A percentile compares a stretch with the other conserved stretches of the same genome.
Evolutionary conservation across 352 stramenopile genomes (phyloP).

Genomic region (Pythium utonaiense): DNA sequence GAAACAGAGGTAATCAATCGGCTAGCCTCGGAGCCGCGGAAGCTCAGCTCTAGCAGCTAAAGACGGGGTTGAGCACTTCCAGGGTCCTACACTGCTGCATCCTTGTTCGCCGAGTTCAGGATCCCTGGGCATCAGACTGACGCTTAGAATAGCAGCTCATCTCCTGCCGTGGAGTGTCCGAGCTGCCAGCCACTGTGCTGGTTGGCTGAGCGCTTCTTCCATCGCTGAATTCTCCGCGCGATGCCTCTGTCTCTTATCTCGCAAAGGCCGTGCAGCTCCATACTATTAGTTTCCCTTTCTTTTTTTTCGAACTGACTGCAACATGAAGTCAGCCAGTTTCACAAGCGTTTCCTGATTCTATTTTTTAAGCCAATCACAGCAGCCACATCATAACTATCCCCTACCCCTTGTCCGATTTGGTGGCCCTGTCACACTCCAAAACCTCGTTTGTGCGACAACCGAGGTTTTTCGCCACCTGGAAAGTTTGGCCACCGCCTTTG

Average conservation of each 20-base stretch:
- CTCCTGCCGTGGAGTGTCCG: too few species aligned
- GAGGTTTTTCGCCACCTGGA: conserved; percentile 5
- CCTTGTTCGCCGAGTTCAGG: too few species aligned
- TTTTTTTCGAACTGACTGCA: conserved; percentile 7
- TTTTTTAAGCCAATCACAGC: conserved; percentile 5
- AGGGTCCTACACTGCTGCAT: too few species aligned
- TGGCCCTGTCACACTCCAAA: neutral
- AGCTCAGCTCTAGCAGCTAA: too few species aligned
- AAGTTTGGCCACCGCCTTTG: conserved; percentile 1
- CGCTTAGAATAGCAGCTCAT: too few species aligned
- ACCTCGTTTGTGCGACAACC: conserved; percentile 2
- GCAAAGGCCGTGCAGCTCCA: too few species aligned
- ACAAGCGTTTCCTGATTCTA: conserved; percentile 1
- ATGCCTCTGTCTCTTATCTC: neutral
- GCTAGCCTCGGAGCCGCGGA: too few species aligned
- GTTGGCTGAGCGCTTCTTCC: too few species aligned
- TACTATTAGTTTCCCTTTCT: neutral
- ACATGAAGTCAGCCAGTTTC: neutral
- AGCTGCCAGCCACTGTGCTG: too few species aligned
- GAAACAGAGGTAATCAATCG: too few species aligned
- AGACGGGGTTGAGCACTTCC: too few species aligned
- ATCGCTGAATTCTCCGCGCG: neutral
- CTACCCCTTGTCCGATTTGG: conserved; percentile 25
- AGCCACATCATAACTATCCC: neutral
- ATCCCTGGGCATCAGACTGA: too few species aligned